Conservation (phyloP, 2,329 filamentous ascomycete species). For the Colletotrichum simmondsii region DNA sequence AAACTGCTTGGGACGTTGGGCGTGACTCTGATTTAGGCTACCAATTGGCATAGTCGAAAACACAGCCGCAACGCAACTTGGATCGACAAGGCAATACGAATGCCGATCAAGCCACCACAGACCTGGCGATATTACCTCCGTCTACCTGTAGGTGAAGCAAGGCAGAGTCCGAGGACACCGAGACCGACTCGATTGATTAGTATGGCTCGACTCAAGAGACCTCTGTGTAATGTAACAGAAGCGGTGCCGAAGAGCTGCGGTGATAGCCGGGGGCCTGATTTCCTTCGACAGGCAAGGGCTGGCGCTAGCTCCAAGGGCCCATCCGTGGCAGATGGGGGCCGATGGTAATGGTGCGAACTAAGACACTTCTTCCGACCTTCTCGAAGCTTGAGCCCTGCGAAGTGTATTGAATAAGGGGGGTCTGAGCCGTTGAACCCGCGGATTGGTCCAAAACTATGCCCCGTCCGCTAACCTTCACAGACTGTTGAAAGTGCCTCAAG, state of each 20-base stretch:
- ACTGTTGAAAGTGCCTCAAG: neutral
- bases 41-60: neutral
- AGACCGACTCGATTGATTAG: neutral
- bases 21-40: neutral
- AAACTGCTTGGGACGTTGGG: neutral
- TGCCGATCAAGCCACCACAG: neutral
- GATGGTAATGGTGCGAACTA: conserved; percentile 8
- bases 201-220: neutral
- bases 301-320: neutral
- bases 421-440: conserved; percentile 26
- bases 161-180: neutral
- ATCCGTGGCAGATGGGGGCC: neutral
- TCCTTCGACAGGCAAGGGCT: neutral
- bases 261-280: neutral
- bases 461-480: conserved; percentile 18
- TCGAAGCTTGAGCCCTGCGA: conserved; percentile 29
- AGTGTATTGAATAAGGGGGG: conserved; percentile 3
- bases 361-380: conserved; percentile 28
- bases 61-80: conserved; percentile 4
- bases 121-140: neutral
- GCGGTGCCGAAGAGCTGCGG: neutral
- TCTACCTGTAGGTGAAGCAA: neutral
- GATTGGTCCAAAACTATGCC: conserved; percentile 18
- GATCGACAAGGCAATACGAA: neutral
- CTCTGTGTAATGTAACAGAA: neutral